phyloP scores from a whole-genome alignment of 176 grass and related monocot genomes.

The Chloris gayana region DNA sequence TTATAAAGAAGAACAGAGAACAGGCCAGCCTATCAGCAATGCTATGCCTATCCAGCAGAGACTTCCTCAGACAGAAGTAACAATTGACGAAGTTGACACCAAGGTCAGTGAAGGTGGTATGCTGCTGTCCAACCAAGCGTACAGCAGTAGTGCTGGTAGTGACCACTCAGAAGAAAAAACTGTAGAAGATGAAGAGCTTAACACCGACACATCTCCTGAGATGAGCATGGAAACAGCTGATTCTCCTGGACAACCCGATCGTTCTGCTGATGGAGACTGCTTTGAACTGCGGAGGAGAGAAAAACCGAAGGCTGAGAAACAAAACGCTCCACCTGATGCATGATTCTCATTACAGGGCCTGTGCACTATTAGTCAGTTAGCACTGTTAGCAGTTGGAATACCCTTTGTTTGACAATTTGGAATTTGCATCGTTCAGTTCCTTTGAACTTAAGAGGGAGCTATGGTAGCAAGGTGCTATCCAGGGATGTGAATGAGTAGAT shows the following conservation, averaged over 20 bases:
- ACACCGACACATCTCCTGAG: conserved; percentile 52
- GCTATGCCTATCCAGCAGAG: conserved; percentile 67
- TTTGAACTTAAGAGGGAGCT: neutral
- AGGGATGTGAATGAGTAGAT: conserved; percentile 11
- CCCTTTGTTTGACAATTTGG: conserved; percentile 4
- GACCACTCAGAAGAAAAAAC: conserved; percentile 41
- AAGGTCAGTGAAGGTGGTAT: conserved; percentile 63
- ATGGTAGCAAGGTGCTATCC: neutral
- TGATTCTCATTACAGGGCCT: conserved; percentile 7
- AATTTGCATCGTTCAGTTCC: conserved; percentile 16
- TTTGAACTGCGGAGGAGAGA: conserved; percentile 74
- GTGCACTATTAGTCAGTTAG: conserved; percentile 1
- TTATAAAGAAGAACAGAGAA: conserved; percentile 67
- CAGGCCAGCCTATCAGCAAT: conserved; percentile 55
- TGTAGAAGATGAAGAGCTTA: conserved; percentile 54
- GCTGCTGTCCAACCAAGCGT: conserved; percentile 51
- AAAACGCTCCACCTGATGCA: conserved; percentile 35
- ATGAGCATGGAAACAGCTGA: conserved; percentile 38
- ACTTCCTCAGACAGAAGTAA: conserved; percentile 54
- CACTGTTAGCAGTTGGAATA: conserved; percentile 23
- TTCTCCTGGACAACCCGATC: conserved; percentile 37
- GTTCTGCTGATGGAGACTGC: conserved; percentile 28
- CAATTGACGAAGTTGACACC: conserved; percentile 52
- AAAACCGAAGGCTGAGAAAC: conserved; percentile 42
- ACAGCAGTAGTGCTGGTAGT: conserved; percentile 45